A percentile compares a stretch with the other conserved stretches of the same genome.
These are phyloP conservation scores for Colletotrichum simmondsii DNA, from an alignment of 2,329 filamentous ascomycete species.

Conservation along the genomic window DNA sequence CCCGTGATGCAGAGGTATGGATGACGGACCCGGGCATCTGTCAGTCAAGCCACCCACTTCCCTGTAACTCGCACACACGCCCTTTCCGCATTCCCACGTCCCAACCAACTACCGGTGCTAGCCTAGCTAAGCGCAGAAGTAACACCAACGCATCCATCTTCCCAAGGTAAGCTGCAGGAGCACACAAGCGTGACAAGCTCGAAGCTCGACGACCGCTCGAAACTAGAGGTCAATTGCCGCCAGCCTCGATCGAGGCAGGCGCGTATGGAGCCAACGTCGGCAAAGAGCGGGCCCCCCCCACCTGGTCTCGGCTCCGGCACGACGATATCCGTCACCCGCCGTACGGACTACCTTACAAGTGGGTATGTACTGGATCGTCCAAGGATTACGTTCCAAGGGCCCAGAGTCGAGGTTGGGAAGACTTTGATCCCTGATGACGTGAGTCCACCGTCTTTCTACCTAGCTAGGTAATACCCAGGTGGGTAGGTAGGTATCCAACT, in stretches of 20 bases:
- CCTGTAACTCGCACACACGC: too few species aligned
- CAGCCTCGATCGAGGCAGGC: neutral
- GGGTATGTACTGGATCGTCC: too few species aligned
- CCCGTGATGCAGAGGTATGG: conserved; percentile 15
- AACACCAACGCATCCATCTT: neutral
- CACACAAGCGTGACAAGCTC: neutral
- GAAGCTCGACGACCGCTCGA: neutral
- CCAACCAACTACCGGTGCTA: conserved; percentile 19
- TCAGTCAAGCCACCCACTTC: too few species aligned
- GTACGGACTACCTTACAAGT: neutral
- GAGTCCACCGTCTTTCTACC: neutral
- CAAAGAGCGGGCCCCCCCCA: conserved; percentile 21
- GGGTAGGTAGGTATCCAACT: neutral
- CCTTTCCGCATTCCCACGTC: neutral
- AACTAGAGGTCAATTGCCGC: neutral
- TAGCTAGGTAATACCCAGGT: too few species aligned
- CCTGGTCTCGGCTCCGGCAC: conserved; percentile 28
- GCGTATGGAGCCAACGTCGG: conserved; percentile 15
- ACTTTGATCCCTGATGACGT: conserved; percentile 22
- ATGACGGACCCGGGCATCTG: neutral
- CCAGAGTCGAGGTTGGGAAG: neutral
- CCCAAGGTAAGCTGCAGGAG: neutral
- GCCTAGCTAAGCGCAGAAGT: neutral
- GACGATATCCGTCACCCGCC: neutral
- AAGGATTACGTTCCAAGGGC: neutral